Conservation (phyloP, 345 rosid species). For the Sapria himalayana region DNA sequence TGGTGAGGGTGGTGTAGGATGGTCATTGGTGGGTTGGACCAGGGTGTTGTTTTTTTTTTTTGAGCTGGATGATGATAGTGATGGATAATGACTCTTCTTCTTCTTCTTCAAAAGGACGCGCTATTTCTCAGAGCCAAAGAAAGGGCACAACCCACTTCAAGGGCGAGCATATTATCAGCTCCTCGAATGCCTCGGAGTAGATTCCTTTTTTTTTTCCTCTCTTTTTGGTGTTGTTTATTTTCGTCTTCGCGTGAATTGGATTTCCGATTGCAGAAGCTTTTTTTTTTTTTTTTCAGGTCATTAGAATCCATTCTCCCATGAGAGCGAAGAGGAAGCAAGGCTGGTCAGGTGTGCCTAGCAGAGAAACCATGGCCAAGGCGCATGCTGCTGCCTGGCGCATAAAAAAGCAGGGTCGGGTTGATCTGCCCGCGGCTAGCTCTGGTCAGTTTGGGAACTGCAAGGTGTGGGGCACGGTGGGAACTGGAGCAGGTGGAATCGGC, state of each 20-base stretch:
- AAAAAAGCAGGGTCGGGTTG: slow-evolving; percentile 28
- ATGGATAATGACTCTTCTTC: too few species aligned
- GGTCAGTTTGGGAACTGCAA: slow-evolving; percentile 82
- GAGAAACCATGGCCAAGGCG: slow-evolving; percentile 50
- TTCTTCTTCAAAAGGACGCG: too few species aligned
- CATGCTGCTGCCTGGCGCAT: slow-evolving; percentile 60
- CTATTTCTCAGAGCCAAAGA: slow-evolving; percentile 73
- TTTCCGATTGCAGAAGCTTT: too few species aligned
- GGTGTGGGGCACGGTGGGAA: slow-evolving; percentile 70
- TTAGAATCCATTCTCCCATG: slow-evolving; percentile 91
- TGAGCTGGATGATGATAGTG: too few species aligned
- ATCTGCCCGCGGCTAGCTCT: slow-evolving; percentile 11
- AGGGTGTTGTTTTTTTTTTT: too few species aligned
- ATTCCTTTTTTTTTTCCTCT: neutral
- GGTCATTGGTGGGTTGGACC: too few species aligned
- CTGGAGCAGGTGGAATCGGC: slow-evolving; percentile 62
- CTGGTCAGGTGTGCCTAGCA: slow-evolving; percentile 76
- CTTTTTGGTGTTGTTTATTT: too few species aligned
- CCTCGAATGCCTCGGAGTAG: slow-evolving; percentile 94
- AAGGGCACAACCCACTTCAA: slow-evolving; percentile 97
- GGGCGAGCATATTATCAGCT: slow-evolving; percentile 97
- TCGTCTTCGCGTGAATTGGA: too few species aligned
- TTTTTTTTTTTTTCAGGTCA: slow-evolving; percentile 29
- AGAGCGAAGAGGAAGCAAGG: slow-evolving; percentile 51
- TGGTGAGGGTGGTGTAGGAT: too few species aligned